Conservation (phyloP, 129 eudicot genomes). For the Pittosporum tobira region DNA sequence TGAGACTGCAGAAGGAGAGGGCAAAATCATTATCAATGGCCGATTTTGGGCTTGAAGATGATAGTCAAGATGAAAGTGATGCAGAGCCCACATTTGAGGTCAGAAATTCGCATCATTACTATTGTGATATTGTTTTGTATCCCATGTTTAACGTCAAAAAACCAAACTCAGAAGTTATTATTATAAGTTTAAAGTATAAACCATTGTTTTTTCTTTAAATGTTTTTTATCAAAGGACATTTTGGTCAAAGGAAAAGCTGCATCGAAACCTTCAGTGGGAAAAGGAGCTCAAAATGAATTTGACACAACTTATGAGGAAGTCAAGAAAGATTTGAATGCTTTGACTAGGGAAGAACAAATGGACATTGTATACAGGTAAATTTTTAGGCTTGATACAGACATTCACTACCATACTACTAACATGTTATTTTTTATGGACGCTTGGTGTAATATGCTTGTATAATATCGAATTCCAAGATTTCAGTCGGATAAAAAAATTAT, state of each 20-base stretch:
- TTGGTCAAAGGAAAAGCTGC: constrained; percentile 40
- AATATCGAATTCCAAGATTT: background rate
- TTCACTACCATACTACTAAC: too few relatives aligned
- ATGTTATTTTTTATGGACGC: background rate
- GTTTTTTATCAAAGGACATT: constrained; percentile 29
- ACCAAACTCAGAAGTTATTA: background rate
- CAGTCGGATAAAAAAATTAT: too few relatives aligned
- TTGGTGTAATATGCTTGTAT: background rate
- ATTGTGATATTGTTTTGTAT: background rate
- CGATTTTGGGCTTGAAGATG: constrained; percentile 67
- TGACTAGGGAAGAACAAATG: constrained; percentile 88
- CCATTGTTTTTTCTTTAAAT: constrained; percentile 3
- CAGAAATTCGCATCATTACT: constrained; percentile 1
- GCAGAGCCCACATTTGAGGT: constrained; percentile 80
- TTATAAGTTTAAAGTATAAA: background rate
- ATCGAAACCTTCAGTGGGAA: constrained; percentile 29
- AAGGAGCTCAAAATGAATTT: constrained; percentile 37
- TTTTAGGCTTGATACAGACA: too few relatives aligned
- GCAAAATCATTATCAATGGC: constrained; percentile 38
- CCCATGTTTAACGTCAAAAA: background rate
- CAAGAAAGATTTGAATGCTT: constrained; percentile 57
- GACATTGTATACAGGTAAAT: constrained; percentile 79
- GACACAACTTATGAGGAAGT: constrained; percentile 48
- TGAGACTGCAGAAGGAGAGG: constrained; percentile 52
- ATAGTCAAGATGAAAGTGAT: constrained; percentile 42